Percentiles rank a stretch among this genome's conserved stretches.
Conservation (phyloP, 2,329 filamentous ascomycete genomes). For the Fusarium algeriense region DNA sequence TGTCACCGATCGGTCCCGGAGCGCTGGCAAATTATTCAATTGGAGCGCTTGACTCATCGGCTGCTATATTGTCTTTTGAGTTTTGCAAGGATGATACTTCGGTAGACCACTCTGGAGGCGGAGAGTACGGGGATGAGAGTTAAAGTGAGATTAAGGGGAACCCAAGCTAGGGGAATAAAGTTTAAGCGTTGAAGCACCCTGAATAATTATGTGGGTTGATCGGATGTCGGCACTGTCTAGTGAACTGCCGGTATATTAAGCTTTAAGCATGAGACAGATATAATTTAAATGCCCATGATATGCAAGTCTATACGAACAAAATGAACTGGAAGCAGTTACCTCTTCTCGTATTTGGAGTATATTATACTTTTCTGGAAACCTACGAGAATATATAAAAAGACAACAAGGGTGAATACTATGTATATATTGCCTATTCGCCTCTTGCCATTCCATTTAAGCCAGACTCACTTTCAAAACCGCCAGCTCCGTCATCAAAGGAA, state of each 20-base stretch:
- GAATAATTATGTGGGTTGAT: not conserved
- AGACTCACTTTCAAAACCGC: not conserved
- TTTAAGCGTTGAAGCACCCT: not conserved
- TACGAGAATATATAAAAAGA: not conserved
- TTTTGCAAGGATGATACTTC: no score
- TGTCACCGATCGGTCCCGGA: no score
- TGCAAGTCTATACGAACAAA: not conserved
- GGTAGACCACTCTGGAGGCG: no score
- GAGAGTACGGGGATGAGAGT: no score
- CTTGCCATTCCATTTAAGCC: accelerated
- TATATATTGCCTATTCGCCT: not conserved
- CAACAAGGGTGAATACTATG: not conserved
- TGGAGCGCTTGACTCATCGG: no score
- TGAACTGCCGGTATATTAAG: not conserved
- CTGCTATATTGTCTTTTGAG: no score
- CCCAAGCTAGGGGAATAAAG: not conserved
- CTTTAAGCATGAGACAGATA: not conserved
- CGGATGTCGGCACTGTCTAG: not conserved
- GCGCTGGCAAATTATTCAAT: no score
- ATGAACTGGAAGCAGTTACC: accelerated
- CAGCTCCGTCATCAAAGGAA: not conserved
- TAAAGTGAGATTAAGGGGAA: not conserved
- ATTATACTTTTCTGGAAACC: not conserved
- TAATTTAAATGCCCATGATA: not conserved
- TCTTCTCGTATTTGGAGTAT: not conserved